Conservation (phyloP, 2,329 filamentous ascomycete genomes). For the Sporothrix luriei region DNA sequence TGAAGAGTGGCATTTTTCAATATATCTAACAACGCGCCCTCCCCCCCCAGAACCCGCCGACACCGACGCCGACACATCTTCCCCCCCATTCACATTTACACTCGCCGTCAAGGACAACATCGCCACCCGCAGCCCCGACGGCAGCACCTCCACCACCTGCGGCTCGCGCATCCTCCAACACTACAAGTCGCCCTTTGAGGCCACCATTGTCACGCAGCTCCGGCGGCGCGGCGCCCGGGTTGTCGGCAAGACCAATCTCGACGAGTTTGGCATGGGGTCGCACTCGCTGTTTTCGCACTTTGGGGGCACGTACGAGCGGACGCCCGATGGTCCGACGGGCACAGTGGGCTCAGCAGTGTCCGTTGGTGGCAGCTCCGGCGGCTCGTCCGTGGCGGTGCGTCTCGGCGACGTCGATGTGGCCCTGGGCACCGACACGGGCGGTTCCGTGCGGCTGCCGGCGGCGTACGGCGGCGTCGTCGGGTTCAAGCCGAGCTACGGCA, state of each 20-base stretch:
- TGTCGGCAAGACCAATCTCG: slow-evolving; percentile 83
- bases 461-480: slow-evolving; percentile 82
- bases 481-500: slow-evolving; percentile 89
- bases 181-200: slow-evolving; percentile 75
- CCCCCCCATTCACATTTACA: slow-evolving; percentile 40
- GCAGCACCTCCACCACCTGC: slow-evolving; percentile 71
- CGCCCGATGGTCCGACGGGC: slow-evolving; percentile 28
- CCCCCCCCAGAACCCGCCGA: neutral
- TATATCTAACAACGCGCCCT: neutral
- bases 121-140: slow-evolving; percentile 55
- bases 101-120: slow-evolving; percentile 78
- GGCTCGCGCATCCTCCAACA: slow-evolving; percentile 70
- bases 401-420: slow-evolving; percentile 62
- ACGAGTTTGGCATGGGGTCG: slow-evolving; percentile 58
- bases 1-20: neutral
- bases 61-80: neutral
- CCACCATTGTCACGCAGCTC: slow-evolving; percentile 73
- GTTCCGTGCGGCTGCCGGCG: slow-evolving; percentile 82
- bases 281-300: slow-evolving; percentile 41
- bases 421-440: slow-evolving; percentile 90
- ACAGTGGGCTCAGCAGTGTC: slow-evolving; percentile 51
- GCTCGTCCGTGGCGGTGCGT: slow-evolving; percentile 83
- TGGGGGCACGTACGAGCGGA: slow-evolving; percentile 37
- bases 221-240: slow-evolving; percentile 63
- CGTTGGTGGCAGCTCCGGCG: slow-evolving; percentile 88